Evolutionary conservation across 805 yeast genomes (phyloP), one percentile per base, ranked within the genome.

Genomic region (Zygosaccharomyces kombuchaensis): DNA sequence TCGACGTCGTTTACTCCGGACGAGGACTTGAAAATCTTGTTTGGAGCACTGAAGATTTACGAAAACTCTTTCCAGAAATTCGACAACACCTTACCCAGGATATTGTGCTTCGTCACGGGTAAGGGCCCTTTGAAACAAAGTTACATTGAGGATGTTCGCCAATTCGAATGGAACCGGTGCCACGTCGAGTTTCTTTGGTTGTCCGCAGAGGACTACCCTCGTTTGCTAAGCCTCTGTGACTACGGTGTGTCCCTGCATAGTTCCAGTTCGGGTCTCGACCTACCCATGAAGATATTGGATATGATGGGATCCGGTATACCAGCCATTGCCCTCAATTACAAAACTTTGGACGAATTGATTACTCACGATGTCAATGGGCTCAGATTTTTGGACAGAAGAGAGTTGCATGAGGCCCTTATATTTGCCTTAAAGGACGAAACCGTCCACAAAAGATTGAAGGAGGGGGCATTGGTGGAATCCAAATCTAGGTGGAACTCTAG

Each of bases 261-360:
- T 3, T 90, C 98, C 0, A 84, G 95, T 36, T 85, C 96, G 37
- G 99, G 99, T 0, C 73, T 86, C 46, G 99, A 93, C 59, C 73
- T 93, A 47, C 99, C 99, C 1, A 93, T 93, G 99, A 93, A 93
- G 65, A 86, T 93, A 29, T 83, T 91, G 5, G 99, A 93, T 59
- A 81, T 91, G 77, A 90, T 91, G 71, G 99, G 99, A 0, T 86
- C 93, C 52, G 98, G 98, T 0, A 70, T 93, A 9, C 99, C 99
- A 1, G 97, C 89, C 0, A 71, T 90, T 2, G 79, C 96, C 0
- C 70, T 90, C 47, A 70, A 74, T 30, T 93, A 87, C 62, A 80
- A 84, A 0, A 91, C 96, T 1, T 74, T 91, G 10, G 70, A 71
- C 6, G 99, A 93, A 62, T 69, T 93, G 36, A 91, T 93, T 1